Conservation (phyloP, 805 yeast species). For the Ogataea trehaloabstinens region DNA sequence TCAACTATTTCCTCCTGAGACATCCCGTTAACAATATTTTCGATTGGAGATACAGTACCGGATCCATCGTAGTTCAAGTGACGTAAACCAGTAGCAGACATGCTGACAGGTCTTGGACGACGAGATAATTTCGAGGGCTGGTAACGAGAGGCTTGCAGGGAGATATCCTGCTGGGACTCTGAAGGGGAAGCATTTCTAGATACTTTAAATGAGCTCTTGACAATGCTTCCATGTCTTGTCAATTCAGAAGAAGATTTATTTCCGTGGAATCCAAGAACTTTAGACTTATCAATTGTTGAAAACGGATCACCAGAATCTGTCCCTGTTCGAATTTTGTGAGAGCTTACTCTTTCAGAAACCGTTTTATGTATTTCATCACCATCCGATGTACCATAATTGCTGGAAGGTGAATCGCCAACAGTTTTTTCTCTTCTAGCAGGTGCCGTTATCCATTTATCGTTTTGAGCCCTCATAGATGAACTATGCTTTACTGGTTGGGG, state of each 20-base stretch:
- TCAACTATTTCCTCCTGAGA: constrained; percentile 33
- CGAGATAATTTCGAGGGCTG: constrained; percentile 3
- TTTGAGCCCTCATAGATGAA: constrained; percentile 1
- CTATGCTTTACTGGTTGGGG: constrained; percentile 1
- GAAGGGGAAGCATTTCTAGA: constrained; percentile 9
- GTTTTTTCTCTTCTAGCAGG: constrained; percentile 20
- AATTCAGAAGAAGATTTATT: constrained; percentile 13
- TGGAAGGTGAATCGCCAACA: constrained; percentile 10
- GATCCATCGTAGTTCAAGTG: constrained; percentile 10
- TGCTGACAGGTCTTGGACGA: constrained; percentile 33
- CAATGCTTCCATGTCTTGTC: not conserved
- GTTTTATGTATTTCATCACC: constrained; percentile 17
- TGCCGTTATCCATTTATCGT: constrained; percentile 6
- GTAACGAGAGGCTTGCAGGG: not conserved
- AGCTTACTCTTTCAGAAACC: constrained; percentile 13
- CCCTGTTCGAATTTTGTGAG: constrained; percentile 3
- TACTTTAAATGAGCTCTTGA: constrained; percentile 8
- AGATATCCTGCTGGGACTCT: constrained; percentile 2
- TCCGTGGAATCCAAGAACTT: constrained; percentile 24
- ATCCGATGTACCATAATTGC: not conserved
- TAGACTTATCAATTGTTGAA: constrained; percentile 40
- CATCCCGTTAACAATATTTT: constrained; percentile 30
- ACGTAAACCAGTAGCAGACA: constrained; percentile 30
- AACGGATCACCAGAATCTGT: constrained; percentile 36
- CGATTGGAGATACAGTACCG: constrained; percentile 15